Evolutionary conservation across 2,329 filamentous ascomycete genomes (phyloP).

Genomic region (Mycosphaerella arachidis): DNA sequence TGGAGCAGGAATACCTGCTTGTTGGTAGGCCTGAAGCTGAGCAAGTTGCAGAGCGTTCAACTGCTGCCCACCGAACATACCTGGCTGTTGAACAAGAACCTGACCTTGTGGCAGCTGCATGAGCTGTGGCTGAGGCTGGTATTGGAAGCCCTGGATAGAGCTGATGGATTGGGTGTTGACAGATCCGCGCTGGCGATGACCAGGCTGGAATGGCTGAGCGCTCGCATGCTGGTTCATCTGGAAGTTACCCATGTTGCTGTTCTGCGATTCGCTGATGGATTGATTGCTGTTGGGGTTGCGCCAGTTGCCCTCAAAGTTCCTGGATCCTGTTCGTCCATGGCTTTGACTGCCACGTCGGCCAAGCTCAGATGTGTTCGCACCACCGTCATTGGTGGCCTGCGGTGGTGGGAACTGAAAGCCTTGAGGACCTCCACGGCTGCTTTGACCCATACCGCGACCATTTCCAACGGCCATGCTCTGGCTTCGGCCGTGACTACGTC

Average conservation of each 20-base stretch:
- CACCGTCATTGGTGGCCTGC: slow-evolving; percentile 48
- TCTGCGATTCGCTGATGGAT: slow-evolving; percentile 41
- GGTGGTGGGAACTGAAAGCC: slow-evolving; percentile 63
- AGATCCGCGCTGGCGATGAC: slow-evolving; percentile 80
- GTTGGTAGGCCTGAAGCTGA: slow-evolving; percentile 88
- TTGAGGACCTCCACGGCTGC: slow-evolving; percentile 58
- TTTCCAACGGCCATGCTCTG: slow-evolving; percentile 81
- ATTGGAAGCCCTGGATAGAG: slow-evolving; percentile 76
- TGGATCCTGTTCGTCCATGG: slow-evolving; percentile 76
- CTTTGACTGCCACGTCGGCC: slow-evolving; percentile 71
- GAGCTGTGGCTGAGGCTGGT: slow-evolving; percentile 80
- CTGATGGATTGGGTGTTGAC: slow-evolving; percentile 77
- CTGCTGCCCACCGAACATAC: slow-evolving; percentile 79
- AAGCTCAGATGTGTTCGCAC: slow-evolving; percentile 56
- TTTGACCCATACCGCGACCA: slow-evolving; percentile 59
- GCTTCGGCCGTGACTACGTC: slow-evolving; percentile 60
- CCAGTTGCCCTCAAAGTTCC: slow-evolving; percentile 98
- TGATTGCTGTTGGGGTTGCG: slow-evolving; percentile 65
- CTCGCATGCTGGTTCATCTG: slow-evolving; percentile 67
- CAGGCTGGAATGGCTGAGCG: slow-evolving; percentile 77
- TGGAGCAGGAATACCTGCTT: slow-evolving; percentile 65
- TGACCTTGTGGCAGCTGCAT: slow-evolving; percentile 80
- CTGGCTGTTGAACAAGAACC: slow-evolving; percentile 72
- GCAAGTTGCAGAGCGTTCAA: slow-evolving; percentile 82
- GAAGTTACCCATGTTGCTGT: slow-evolving; percentile 56